Evolutionary conservation across 2,329 filamentous ascomycete genomes (phyloP), one percentile per base, ranked within the genome.

Genomic region (Claviceps arundinis): DNA sequence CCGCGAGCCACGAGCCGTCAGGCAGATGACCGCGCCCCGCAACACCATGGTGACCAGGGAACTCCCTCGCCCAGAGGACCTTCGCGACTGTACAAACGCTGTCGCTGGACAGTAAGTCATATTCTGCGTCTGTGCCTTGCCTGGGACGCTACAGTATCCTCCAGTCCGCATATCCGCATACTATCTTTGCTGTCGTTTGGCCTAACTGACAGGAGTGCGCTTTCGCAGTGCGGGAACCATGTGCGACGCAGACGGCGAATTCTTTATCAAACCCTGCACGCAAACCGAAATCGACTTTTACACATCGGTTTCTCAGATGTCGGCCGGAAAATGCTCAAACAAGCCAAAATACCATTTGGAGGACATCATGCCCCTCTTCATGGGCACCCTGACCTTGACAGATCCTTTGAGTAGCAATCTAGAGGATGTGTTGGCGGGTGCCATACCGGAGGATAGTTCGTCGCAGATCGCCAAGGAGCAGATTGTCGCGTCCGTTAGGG

Each of bases 211-310:
- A 14, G 19, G 45, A 43, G 13, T 40, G 46, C 30, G 24, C 41
- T 48, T 9, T 19, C 22, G 7, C 64, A 96, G 90, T 70, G 90
- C 94, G 59, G 93, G 93, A 57, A 91, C 95, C 47, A 80, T 95
- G 61, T 89, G 85, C 64, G 89, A 95, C 63, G 75, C 78, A 52
- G 82, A 87, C 50, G 93, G 93, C 64, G 81, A 85, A 57, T 75
- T 97, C 37, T 87, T 98, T 65, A 88, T 96, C 64, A 98, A 98
- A 70, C 93, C 93, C 17, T 97, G 91, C 68, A 95, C 87, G 0
- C 71, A 81, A 56, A 76, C 82, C 57, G 93, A 98, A 70, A 81
- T 97, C 60, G 77, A 82, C 45, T 98, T 98, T 68, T 98, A 98
- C 74, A 24, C 30, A 24, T 50, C 48, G 4, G 41, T 50, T 14